These are phyloP conservation scores for Hibiscus tridactylites DNA, from an alignment of 345 rosid species.

Conservation along the genomic window DNA sequence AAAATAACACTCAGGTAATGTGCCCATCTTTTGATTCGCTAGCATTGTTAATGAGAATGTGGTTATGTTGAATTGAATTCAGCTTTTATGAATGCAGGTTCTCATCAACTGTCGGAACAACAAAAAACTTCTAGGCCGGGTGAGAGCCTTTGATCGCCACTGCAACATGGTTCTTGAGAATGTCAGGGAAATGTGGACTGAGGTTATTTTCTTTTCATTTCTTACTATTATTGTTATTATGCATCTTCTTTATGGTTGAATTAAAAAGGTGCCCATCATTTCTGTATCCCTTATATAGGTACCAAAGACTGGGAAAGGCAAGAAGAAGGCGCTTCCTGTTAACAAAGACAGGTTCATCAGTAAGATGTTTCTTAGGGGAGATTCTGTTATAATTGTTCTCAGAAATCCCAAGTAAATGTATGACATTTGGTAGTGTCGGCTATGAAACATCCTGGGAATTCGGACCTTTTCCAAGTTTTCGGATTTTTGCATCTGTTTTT, in stretches of 20 bases:
- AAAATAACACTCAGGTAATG: constrained; percentile 84
- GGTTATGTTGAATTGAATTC: neutral
- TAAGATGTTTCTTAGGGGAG: constrained; percentile 98
- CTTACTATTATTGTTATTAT: neutral
- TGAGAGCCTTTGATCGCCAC: neutral
- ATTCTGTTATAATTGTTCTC: constrained; percentile 78
- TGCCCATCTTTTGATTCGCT: neutral
- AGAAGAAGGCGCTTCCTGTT: constrained; percentile 90
- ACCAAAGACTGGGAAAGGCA: constrained; percentile 95
- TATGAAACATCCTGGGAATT: neutral
- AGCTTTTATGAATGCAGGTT: constrained; percentile 34
- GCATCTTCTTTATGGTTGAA: neutral
- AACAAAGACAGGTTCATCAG: constrained; percentile 94
- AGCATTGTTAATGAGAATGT: neutral
- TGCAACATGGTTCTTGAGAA: neutral
- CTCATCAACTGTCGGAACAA: constrained; percentile 87
- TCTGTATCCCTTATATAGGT: constrained; percentile 31
- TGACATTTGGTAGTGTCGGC: neutral
- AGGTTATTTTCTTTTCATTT: constrained; percentile 29
- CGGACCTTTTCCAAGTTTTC: neutral
- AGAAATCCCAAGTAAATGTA: constrained; percentile 75
- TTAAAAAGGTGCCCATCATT: neutral
- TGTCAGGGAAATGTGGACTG: neutral
- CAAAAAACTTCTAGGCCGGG: neutral
- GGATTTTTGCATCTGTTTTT: neutral